A percentile compares a stretch with the other conserved stretches of the same genome.
These are phyloP conservation scores for Paramyrothecium sp. DNA, from an alignment of 2,329 filamentous ascomycete species.

Conservation along the genomic window DNA sequence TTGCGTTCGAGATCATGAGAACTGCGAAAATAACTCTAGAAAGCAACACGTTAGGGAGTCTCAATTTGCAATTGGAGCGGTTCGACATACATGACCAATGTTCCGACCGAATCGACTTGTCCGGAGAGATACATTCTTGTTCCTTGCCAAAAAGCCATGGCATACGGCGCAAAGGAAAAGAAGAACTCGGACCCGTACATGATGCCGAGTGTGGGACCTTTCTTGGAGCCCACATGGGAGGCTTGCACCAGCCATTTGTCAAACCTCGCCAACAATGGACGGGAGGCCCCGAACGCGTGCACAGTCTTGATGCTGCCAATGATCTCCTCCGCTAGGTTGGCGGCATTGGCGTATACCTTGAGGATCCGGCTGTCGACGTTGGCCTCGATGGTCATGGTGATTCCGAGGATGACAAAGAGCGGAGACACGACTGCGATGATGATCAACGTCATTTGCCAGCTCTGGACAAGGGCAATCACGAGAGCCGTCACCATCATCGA, in stretches of 20 bases:
- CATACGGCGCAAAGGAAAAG: slow-evolving; percentile 1
- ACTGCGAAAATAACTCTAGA: neutral
- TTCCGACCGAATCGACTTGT: slow-evolving; percentile 4
- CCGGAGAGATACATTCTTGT: slow-evolving; percentile 1
- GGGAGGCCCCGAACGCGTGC: slow-evolving; percentile 2
- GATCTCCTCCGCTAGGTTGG: slow-evolving; percentile 3
- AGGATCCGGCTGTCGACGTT: neutral
- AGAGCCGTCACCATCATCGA: neutral
- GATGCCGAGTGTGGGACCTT: slow-evolving; percentile 2
- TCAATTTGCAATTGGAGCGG: neutral
- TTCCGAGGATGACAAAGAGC: neutral
- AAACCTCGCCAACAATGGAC: slow-evolving; percentile 1
- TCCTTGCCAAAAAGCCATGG: slow-evolving; percentile 7
- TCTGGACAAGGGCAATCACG: neutral
- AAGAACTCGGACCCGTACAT: slow-evolving; percentile 5
- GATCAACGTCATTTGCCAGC: neutral
- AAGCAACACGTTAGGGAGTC: neutral
- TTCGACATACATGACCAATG: neutral
- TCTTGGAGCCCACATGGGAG: slow-evolving; percentile 3
- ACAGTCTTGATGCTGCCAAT: slow-evolving; percentile 6
- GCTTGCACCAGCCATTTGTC: slow-evolving; percentile 4
- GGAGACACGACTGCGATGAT: neutral
- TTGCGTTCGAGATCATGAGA: neutral
- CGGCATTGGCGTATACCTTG: slow-evolving; percentile 4
- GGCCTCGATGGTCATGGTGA: slow-evolving; percentile 1